phyloP scores from a whole-genome alignment of 2,329 filamentous ascomycete species.

The Neonectria neomacrospora region DNA sequence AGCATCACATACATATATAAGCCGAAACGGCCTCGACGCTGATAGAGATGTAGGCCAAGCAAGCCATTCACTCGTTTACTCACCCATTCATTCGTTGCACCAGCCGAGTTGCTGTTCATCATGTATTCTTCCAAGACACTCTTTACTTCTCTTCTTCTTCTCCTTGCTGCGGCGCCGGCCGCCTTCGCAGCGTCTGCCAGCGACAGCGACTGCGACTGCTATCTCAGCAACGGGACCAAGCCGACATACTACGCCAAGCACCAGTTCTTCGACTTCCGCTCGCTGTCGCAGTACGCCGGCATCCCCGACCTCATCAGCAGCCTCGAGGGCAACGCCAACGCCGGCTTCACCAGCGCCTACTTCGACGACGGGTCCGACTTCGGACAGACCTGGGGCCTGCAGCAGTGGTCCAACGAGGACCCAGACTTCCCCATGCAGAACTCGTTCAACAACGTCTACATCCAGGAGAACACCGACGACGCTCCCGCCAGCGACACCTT shows the following conservation, averaged over 20 bases:
- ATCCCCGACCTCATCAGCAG: conserved; percentile 47
- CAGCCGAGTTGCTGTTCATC: conserved; percentile 17
- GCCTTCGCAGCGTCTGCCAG: conserved; percentile 29
- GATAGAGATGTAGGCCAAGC: conserved; percentile 20
- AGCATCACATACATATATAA: conserved; percentile 13
- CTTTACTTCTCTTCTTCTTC: conserved; percentile 39
- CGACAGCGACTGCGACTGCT: conserved; percentile 48
- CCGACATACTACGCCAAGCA: conserved; percentile 43
- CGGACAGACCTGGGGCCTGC: conserved; percentile 49
- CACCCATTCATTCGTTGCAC: conserved; percentile 7
- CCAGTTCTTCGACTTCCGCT: conserved; percentile 48
- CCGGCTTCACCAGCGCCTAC: conserved; percentile 49
- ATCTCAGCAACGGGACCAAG: conserved; percentile 40
- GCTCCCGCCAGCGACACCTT: conserved; percentile 50
- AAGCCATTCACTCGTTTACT: conserved; percentile 2
- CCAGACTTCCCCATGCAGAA: conserved; percentile 51
- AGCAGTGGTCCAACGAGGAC: conserved; percentile 53
- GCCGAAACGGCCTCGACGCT: background rate
- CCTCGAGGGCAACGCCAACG: conserved; percentile 45
- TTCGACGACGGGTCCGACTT: conserved; percentile 49
- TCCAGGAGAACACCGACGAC: conserved; percentile 53
- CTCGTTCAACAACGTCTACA: conserved; percentile 56
- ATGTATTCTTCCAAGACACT: conserved; percentile 38
- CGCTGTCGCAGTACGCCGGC: conserved; percentile 40
- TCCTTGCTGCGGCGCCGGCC: conserved; percentile 36